These are phyloP conservation scores for Clarireedia homoeocarpa DNA, from an alignment of 2,329 filamentous ascomycete genomes.

Conservation along the genomic window DNA sequence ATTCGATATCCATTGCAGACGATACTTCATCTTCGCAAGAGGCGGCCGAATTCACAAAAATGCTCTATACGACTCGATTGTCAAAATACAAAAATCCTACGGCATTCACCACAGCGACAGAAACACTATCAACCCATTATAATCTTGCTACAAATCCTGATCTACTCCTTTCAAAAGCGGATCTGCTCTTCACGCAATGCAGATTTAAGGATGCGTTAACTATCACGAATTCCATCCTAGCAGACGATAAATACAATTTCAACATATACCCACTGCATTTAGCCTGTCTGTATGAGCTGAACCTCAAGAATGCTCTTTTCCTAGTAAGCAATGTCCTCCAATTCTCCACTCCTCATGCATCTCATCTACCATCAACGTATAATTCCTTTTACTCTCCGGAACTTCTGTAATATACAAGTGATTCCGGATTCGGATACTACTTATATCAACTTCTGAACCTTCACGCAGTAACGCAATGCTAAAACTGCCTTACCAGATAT, in stretches of 20 bases:
- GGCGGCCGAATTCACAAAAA: slow-evolving; percentile 87
- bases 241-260: slow-evolving; percentile 83
- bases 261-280: slow-evolving; percentile 83
- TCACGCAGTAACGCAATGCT: background rate
- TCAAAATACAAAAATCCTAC: slow-evolving; percentile 90
- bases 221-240: slow-evolving; percentile 76
- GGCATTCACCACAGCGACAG: slow-evolving; percentile 76
- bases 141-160: slow-evolving; percentile 80
- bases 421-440: too few species aligned
- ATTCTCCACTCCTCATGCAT: background rate
- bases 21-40: slow-evolving; percentile 68
- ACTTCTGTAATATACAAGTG: too few species aligned
- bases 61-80: slow-evolving; percentile 90
- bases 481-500: slow-evolving; percentile 35
- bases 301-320: slow-evolving; percentile 81
- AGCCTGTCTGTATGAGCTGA: slow-evolving; percentile 82
- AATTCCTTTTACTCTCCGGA: too few species aligned
- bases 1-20: slow-evolving; percentile 61
- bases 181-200: slow-evolving; percentile 90
- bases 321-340: slow-evolving; percentile 34
- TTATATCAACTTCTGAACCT: background rate
- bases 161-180: slow-evolving; percentile 80
- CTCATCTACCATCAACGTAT: background rate
- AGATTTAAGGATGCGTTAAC: slow-evolving; percentile 80
- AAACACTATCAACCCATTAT: slow-evolving; percentile 90